A percentile compares a stretch with the other conserved stretches of the same genome.
phyloP scores from a whole-genome alignment of 164 flowering plant species.

The Stephania japonica region DNA sequence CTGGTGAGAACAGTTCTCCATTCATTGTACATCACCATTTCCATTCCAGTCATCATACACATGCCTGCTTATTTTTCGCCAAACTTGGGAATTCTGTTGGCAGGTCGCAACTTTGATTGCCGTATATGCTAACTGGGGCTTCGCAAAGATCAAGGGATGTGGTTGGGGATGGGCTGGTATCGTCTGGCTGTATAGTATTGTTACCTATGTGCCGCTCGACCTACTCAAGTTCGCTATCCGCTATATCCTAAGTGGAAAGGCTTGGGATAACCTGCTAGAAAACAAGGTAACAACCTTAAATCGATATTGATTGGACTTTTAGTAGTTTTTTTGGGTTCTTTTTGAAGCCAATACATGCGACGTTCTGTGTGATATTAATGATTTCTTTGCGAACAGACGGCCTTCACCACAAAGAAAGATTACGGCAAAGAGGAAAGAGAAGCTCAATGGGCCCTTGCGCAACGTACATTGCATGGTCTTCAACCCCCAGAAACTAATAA shows the following conservation, averaged over 20 bases:
- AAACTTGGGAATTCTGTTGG: neutral
- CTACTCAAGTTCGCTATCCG: slow-evolving; percentile 70
- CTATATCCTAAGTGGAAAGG: slow-evolving; percentile 78
- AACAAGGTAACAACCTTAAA: slow-evolving; percentile 49
- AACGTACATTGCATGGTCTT: slow-evolving; percentile 92
- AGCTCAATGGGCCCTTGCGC: slow-evolving; percentile 99
- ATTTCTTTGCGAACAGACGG: slow-evolving; percentile 49
- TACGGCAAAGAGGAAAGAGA: slow-evolving; percentile 93
- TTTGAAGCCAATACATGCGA: neutral
- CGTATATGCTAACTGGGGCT: slow-evolving; percentile 92
- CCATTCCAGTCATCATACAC: neutral
- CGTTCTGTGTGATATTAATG: neutral
- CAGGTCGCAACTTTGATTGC: slow-evolving; percentile 92
- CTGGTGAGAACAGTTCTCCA: slow-evolving; percentile 43
- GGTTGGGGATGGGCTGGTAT: slow-evolving; percentile 99
- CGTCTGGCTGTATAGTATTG: slow-evolving; percentile 83
- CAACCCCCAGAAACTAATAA: slow-evolving; percentile 62
- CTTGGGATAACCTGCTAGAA: slow-evolving; percentile 76
- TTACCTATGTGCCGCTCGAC: slow-evolving; percentile 84
- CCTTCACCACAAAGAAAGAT: slow-evolving; percentile 94
- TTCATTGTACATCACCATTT: neutral
- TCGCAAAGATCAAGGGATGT: slow-evolving; percentile 69
- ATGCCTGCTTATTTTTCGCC: no score
- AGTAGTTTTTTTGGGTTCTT: neutral
- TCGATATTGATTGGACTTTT: neutral